Percentiles rank a stretch among this genome's conserved stretches.
phyloP scores from a whole-genome alignment of 2,329 filamentous ascomycete genomes.

The Aureobasidium mangrovei region DNA sequence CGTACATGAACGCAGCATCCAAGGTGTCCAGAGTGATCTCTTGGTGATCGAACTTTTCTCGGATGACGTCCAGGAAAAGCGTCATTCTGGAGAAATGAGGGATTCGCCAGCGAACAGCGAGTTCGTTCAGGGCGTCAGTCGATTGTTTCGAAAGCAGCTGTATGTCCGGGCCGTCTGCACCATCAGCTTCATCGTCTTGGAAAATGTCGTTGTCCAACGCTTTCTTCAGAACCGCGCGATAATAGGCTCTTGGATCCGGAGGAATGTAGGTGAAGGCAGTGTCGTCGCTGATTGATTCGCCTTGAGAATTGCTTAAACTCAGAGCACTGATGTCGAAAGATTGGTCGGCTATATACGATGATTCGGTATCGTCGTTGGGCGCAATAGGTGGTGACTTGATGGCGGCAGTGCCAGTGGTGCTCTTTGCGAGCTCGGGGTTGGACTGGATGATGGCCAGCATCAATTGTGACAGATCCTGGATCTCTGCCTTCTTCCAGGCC shows the following conservation, averaged over 20 bases:
- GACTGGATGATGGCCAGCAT: constrained; percentile 84
- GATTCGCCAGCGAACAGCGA: constrained; percentile 81
- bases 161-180: constrained; percentile 41
- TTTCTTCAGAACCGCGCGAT: constrained; percentile 72
- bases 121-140: constrained; percentile 72
- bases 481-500: constrained; percentile 84
- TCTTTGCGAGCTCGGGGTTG: constrained; percentile 76
- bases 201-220: constrained; percentile 57
- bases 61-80: constrained; percentile 73
- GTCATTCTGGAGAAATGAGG: constrained; percentile 73
- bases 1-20: constrained; percentile 71
- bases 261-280: constrained; percentile 83
- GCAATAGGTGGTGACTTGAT: constrained; percentile 46
- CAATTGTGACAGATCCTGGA: constrained; percentile 80
- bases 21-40: constrained; percentile 74
- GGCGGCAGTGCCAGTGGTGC: constrained; percentile 51
- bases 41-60: constrained; percentile 75
- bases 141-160: constrained; percentile 65
- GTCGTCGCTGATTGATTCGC: constrained; percentile 38
- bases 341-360: constrained; percentile 55
- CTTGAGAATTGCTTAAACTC: constrained; percentile 45
- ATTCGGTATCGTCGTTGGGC: constrained; percentile 33
- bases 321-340: constrained; percentile 51
- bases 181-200: constrained; percentile 42
- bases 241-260: constrained; percentile 70